Base-by-base conservation (phyloP, 1,139 yeast genomes). In the Suhomyces guaymorum region DNA sequence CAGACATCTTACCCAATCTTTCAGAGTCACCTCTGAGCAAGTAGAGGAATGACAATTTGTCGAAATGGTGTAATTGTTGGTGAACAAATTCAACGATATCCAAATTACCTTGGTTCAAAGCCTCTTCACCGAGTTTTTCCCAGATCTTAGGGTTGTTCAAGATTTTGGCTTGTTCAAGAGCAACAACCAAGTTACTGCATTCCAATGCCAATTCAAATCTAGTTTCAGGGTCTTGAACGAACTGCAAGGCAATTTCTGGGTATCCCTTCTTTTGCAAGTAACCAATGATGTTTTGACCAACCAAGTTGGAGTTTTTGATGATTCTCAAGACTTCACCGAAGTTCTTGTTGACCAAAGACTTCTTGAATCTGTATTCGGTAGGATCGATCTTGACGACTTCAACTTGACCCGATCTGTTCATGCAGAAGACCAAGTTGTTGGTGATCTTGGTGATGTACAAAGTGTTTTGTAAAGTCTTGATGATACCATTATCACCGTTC, bases 251-350 rank as follows among this genome's bases (percentile, higher is more conserved):
- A 46, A 78, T 73, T 59, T 87, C 96, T 12, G 98, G 97, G 60
- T 84, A 92, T 2, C 98, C 99, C 57, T 88, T 81, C 70, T 90
- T 84, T 59, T 94, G 96, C 54, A 94, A 74, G 61, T 92, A 94
- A 6, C 95, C 92, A 59, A 94, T 90, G 55, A 94, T 92, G 59
- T 90, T 89, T 66, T 94, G 97, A 46, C 99, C 99, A 37, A 94
- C 98, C 55, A 94, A 75, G 55, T 87, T 89, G 17, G 97, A 90
- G 42, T 76, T 81, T 54, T 80, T 82, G 60, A 94, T 92, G 48
- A 94, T 80, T 51, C 96, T 80, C 48, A 92, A 74, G 15, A 94
- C 97, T 63, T 94, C 98, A 46, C 80, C 80, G 66, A 88, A 92
- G 61, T 92, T 89, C 60, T 82, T 84, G 66, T 84, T 87, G 27